Percentiles rank a stretch among this genome's conserved stretches.
These are phyloP conservation scores for Tricholoma matsutake DNA, from an alignment of 768 basidiomycete species.

Conservation along the genomic window DNA sequence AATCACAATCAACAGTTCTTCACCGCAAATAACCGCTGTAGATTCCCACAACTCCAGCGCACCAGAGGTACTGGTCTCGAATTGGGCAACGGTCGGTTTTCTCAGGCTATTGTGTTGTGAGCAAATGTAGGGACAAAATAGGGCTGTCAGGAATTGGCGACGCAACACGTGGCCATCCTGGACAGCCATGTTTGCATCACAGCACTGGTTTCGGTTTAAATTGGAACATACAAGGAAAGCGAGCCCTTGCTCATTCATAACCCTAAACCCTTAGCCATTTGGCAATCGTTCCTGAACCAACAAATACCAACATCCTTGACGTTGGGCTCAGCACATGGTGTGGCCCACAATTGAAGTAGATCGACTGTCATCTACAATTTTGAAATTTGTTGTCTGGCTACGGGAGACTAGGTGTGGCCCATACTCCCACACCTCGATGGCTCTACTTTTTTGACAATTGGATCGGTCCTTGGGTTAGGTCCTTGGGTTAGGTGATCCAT, in stretches of 20 bases:
- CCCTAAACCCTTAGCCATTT: not conserved
- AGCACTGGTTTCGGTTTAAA: not conserved
- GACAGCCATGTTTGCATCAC: not conserved
- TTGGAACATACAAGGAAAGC: not conserved
- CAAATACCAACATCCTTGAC: not conserved
- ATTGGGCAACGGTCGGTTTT: no score
- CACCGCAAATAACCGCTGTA: no score
- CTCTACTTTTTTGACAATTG: not conserved
- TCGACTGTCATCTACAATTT: not conserved
- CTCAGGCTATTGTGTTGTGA: no score
- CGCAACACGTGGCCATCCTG: not conserved
- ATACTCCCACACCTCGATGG: not conserved
- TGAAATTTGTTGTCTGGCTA: not conserved
- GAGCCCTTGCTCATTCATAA: not conserved
- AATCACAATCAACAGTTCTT: no score
- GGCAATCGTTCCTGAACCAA: not conserved
- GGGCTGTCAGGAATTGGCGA: not conserved
- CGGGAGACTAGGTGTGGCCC: not conserved
- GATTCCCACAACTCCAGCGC: no score
- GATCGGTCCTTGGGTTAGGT: not conserved
- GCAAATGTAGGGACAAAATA: constrained; percentile 31
- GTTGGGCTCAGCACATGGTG: not conserved
- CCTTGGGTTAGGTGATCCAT: not conserved
- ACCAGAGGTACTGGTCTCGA: no score
- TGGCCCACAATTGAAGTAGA: not conserved